Base-by-base conservation (phyloP, 148 eudicot species). In the Silene uniflora region DNA sequence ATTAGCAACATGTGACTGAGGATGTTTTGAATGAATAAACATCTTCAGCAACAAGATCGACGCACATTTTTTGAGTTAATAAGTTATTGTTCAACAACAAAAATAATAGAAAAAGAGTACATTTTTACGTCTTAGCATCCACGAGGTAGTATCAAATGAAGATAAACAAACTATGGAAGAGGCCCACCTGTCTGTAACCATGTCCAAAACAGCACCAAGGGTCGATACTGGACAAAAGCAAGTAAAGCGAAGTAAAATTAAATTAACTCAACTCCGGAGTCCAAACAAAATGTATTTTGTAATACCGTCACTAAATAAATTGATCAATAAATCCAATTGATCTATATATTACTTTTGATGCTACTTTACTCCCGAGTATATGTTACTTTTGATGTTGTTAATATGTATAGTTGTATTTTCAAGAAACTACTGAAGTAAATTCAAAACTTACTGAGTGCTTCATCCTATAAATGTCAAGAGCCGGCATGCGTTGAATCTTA, bases 131-230 rank as follows among this genome's bases (percentile, higher is more conserved):
- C 21, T 32, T n/a, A 35, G 4, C 22, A 19, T 16, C 14, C 70
- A 32, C 5, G 46, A 71, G 55, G 61, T 9, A 14, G 12, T 10
- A 62, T 70, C 19, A 62, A 61, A 25, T 8, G 54, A 69, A 19
- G 56, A 27, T 27, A 27, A 32, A 12, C 17, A 35, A 59, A 72
- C n/a, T n/a, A n/a, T n/a, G n/a, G n/a, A n/a, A n/a, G n/a, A n/a
- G n/a, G n/a, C n/a, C n/a, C n/a, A 92, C 98, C 95, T 89, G 82
- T 92, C 95, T 3, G 96, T 90, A 79, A 93, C 91, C 96, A 93
- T 93, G 88, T 93, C 98, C 84, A 93, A 79, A 83, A 93, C 97
- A 71, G 97, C 93, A 73, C 97, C 98, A 84, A 91, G 90, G 49
- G 97, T 91, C 67, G 95, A 91, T 71, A 90, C 97, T 93, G 86